Base-by-base conservation (phyloP, 2,329 filamentous ascomycete genomes). In the Botrytis sinoallii region DNA sequence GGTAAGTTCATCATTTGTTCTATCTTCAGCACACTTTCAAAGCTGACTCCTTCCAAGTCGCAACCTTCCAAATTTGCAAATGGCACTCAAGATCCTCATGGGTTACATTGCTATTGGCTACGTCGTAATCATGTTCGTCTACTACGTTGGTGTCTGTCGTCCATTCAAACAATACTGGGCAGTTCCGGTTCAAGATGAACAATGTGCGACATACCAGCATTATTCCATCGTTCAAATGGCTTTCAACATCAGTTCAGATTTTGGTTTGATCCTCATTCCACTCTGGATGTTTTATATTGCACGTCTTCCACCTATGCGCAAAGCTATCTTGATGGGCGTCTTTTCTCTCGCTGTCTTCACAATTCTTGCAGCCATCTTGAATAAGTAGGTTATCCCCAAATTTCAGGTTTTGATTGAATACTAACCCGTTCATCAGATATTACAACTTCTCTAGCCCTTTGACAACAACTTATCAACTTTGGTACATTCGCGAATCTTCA, bases 191-290 rank as follows among this genome's bases (percentile, higher is more conserved):
- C 77, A 84, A 1, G 73, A 71, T 29, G 48, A 69, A 32, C 66
- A 69, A 57, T 90, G 88, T 77, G 86, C 87, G 1, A 87, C 87
- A 0, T 85, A 87, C 5, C 83, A 85, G 35, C 83, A 88, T 76
- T 89, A 89, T 76, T 85, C 88, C 22, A 88, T 89, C 68, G 85
- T 87, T 16, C 88, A 90, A 74, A 85, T 86, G 22, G 82, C 84
- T 4, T 85, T 90, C 78, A 90, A 90, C 76, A 86, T 90, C 64
- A 85, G 85, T 4, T 89, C 87, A 35, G 88, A 90, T 74, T 40
- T 89, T 3, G 83, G 86, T 79, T 88, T 90, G 75, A 85, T 90
- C 22, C 85, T 87, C 0, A 84, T 90, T 75, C 84, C 85, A 1
- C 83, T 85, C 68, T 83, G 83, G 3, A 79, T 84, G 44, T 79